Percentiles rank a stretch among this genome's conserved stretches.
phyloP scores from a whole-genome alignment of 176 grass and related monocot species.

The Eragrostis nindensis region DNA sequence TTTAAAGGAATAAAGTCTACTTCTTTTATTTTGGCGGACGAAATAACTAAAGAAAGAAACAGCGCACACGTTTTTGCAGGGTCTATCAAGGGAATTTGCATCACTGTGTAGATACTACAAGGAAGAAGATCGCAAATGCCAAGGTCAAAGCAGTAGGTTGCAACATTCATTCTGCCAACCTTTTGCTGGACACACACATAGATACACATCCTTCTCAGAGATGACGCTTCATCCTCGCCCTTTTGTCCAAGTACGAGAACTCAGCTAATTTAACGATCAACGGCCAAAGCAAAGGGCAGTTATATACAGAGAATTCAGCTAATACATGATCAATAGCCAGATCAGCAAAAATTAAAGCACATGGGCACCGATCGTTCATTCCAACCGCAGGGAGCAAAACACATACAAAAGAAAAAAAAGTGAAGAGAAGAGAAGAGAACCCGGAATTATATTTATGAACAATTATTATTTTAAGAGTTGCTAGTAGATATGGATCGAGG shows the following conservation, averaged over 20 bases:
- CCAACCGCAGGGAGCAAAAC: background rate
- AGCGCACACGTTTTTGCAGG: no score
- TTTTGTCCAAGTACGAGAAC: background rate
- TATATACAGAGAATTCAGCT: conserved; percentile 18
- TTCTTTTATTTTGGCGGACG: background rate
- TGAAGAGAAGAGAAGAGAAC: background rate
- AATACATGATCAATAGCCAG: background rate
- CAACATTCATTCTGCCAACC: conserved; percentile 40
- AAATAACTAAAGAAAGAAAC: background rate
- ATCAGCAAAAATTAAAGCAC: background rate
- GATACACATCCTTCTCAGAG: background rate
- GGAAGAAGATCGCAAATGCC: background rate
- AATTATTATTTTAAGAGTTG: background rate
- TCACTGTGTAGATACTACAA: background rate
- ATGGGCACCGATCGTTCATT: background rate
- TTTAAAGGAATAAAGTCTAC: no score
- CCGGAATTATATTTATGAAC: background rate
- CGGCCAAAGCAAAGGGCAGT: background rate
- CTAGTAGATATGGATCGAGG: background rate
- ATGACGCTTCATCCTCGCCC: background rate
- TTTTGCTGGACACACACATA: conserved; percentile 19
- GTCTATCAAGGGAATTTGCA: background rate
- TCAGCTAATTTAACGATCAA: background rate
- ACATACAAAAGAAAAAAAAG: background rate
- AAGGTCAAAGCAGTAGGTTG: background rate